Evolutionary conservation across 768 basidiomycete species (phyloP).

Genomic region (Paxillus involutus): DNA sequence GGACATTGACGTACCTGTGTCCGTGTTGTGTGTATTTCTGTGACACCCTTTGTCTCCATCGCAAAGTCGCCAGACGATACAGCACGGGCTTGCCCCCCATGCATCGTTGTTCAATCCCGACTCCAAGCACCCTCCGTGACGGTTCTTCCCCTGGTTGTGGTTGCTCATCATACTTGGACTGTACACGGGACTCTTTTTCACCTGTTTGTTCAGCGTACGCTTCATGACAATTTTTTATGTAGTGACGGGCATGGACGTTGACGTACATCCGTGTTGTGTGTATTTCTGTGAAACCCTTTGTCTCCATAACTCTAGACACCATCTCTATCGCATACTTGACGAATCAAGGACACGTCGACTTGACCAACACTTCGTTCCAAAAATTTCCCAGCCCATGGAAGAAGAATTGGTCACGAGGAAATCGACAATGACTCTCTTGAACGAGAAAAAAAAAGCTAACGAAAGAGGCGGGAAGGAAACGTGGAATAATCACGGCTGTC

Average conservation of each 20-base stretch:
- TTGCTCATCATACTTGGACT: background rate
- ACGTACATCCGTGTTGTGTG: too few relatives aligned
- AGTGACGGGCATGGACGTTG: too few relatives aligned
- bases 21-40: too few relatives aligned
- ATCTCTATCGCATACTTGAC: background rate
- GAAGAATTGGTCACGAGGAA: too few relatives aligned
- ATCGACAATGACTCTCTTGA: too few relatives aligned
- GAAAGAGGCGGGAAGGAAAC: background rate
- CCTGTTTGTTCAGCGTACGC: background rate
- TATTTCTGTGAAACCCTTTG: too few relatives aligned
- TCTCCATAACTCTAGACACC: background rate
- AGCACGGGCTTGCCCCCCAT: conserved; percentile 67
- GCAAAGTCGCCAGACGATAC: conserved; percentile 40
- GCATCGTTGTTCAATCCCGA: conserved; percentile 70
- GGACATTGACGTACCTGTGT: too few relatives aligned
- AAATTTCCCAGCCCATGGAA: background rate
- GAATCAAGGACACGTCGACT: background rate
- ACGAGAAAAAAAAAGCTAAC: background rate
- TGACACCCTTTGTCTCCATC: conserved; percentile 15
- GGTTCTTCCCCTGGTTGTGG: background rate
- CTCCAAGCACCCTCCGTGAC: conserved; percentile 15
- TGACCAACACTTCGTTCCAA: background rate
- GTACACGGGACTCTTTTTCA: background rate
- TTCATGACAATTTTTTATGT: background rate
- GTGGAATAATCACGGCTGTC: background rate